phyloP scores from a whole-genome alignment of 305 asterid genomes.

The Fraxinus paxiana region DNA sequence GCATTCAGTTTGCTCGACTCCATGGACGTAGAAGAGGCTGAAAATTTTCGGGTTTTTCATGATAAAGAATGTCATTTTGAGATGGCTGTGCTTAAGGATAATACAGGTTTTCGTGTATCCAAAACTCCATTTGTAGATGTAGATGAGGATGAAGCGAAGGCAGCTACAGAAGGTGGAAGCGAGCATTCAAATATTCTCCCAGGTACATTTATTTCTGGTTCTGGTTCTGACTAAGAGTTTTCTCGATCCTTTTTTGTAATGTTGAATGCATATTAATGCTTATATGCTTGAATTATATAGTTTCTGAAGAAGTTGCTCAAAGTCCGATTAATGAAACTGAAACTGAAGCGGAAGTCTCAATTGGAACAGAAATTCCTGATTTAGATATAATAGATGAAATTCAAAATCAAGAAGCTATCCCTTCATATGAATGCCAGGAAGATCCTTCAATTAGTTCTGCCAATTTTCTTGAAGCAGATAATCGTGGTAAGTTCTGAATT shows the following conservation, averaged over 20 bases:
- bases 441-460: constrained; percentile 39
- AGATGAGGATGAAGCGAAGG: constrained; percentile 23
- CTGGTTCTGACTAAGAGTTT: background rate
- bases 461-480: constrained; percentile 24
- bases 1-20: constrained; percentile 28
- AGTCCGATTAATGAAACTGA: constrained; percentile 40
- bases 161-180: constrained; percentile 27
- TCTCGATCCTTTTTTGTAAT: background rate
- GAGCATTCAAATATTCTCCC: constrained; percentile 17
- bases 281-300: constrained; percentile 34
- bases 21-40: constrained; percentile 38
- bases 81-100: constrained; percentile 16
- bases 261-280: background rate
- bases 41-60: constrained; percentile 28
- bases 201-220: constrained; percentile 15
- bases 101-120: background rate
- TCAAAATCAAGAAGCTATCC: constrained; percentile 35
- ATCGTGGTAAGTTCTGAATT: constrained; percentile 46
- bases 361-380: constrained; percentile 94
- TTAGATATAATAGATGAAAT: constrained; percentile 62
- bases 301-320: constrained; percentile 49
- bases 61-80: constrained; percentile 22
- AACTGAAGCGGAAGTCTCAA: constrained; percentile 76
- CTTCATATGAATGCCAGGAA: constrained; percentile 35
- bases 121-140: background rate